These are phyloP conservation scores for Aspergillus alliaceus DNA, from an alignment of 2,329 filamentous ascomycete species.

Conservation along the genomic window DNA sequence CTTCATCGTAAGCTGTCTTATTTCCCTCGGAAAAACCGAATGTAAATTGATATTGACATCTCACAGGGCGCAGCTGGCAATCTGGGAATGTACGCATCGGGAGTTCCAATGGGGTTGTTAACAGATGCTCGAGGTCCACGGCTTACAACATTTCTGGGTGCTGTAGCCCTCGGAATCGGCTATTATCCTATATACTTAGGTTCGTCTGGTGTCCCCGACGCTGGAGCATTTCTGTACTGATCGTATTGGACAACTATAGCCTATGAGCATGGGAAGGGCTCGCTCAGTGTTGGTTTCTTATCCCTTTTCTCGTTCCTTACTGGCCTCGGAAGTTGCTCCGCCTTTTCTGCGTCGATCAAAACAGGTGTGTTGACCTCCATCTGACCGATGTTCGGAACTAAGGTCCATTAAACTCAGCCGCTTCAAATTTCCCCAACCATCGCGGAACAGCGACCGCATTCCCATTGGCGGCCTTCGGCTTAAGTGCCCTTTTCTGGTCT, in stretches of 20 bases:
- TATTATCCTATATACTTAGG: constrained; percentile 79
- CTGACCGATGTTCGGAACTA: neutral
- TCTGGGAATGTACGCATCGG: constrained; percentile 89
- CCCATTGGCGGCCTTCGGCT: constrained; percentile 85
- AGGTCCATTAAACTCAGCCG: constrained; percentile 54
- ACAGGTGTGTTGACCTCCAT: constrained; percentile 46
- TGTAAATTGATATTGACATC: constrained; percentile 17
- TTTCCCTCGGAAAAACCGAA: constrained; percentile 4
- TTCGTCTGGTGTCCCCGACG: constrained; percentile 24
- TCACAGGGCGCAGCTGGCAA: constrained; percentile 54
- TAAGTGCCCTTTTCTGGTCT: constrained; percentile 97
- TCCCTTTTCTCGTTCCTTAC: constrained; percentile 85
- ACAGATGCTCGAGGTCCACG: constrained; percentile 81
- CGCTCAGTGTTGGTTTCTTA: constrained; percentile 57
- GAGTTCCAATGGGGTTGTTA: constrained; percentile 84
- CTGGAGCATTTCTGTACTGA: constrained; percentile 3
- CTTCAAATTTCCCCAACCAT: constrained; percentile 87
- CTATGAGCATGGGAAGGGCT: constrained; percentile 67
- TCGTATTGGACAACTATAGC: constrained; percentile 47
- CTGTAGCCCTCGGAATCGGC: constrained; percentile 69
- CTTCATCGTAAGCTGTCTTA: constrained; percentile 65
- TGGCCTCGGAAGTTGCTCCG: constrained; percentile 83
- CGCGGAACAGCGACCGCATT: constrained; percentile 93
- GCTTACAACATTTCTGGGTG: constrained; percentile 73
- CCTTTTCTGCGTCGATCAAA: constrained; percentile 88